A percentile compares a stretch with the other conserved stretches of the same genome.
phyloP scores from a whole-genome alignment of 495 filamentous ascomycete genomes.

The Amphirosellinia nigrospora region DNA sequence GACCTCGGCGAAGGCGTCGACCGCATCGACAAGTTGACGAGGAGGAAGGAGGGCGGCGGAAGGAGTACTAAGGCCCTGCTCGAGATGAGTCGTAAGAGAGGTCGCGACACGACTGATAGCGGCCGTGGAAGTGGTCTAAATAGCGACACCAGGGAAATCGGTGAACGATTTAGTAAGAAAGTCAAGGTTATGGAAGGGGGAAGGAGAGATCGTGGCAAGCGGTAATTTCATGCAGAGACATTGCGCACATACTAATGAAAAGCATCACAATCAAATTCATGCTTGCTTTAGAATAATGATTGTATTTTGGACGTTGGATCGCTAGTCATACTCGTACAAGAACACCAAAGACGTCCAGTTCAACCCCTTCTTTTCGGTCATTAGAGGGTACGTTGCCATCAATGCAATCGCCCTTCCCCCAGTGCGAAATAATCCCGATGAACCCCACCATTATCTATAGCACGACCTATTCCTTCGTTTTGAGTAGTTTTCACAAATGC shows the following conservation, averaged over 20 bases:
- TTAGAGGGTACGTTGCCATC: background rate
- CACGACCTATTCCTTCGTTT: background rate
- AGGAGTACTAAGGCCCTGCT: constrained; percentile 64
- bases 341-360: background rate
- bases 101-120: constrained; percentile 62
- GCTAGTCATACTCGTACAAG: background rate
- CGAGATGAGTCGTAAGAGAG: constrained; percentile 83
- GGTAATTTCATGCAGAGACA: constrained; percentile 17
- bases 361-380: background rate
- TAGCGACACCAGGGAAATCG: constrained; percentile 55
- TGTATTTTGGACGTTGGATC: background rate
- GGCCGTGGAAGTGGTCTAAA: constrained; percentile 57
- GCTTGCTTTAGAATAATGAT: background rate
- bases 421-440: background rate
- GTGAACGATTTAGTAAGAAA: constrained; percentile 75
- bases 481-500: background rate
- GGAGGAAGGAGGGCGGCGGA: constrained; percentile 57
- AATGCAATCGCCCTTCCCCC: background rate
- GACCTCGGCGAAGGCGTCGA: constrained; percentile 79
- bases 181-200: constrained; percentile 68
- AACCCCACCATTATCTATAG: too few relatives aligned
- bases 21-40: constrained; percentile 74
- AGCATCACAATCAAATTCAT: background rate
- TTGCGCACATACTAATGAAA: background rate
- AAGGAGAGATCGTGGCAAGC: constrained; percentile 60